Percentiles rank a stretch among this genome's conserved stretches.
These are phyloP conservation scores for Rhamnella rubrinervis DNA, from an alignment of 331 rosid genomes.

Conservation along the genomic window DNA sequence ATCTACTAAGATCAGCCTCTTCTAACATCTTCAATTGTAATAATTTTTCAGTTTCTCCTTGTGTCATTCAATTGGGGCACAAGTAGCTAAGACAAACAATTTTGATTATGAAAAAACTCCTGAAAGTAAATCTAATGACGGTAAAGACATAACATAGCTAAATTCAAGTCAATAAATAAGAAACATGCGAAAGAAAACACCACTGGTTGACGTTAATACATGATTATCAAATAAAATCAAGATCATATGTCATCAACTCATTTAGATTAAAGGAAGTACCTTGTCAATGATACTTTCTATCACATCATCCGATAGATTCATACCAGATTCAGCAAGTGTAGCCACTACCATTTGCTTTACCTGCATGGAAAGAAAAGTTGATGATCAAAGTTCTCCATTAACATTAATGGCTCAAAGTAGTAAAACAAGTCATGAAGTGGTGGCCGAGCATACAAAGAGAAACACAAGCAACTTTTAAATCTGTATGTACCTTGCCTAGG, in stretches of 20 bases:
- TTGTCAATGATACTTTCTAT: conserved; percentile 98
- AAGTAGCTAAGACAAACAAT: background rate
- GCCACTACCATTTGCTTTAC: conserved; percentile 99
- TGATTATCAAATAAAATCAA: background rate
- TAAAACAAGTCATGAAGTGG: background rate
- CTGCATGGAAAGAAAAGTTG: conserved; percentile 28
- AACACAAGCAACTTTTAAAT: background rate
- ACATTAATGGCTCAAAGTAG: background rate
- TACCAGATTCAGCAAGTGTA: conserved; percentile 96
- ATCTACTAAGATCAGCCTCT: background rate
- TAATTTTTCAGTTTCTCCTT: background rate
- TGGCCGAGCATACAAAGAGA: background rate
- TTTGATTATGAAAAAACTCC: no score
- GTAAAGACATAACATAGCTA: no score
- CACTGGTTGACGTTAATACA: background rate
- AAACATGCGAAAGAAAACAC: background rate
- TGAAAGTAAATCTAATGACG: background rate
- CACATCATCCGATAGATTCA: conserved; percentile 95
- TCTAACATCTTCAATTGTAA: no score
- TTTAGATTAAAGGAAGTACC: conserved; percentile 45
- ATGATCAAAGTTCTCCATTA: background rate
- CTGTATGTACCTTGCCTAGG: background rate
- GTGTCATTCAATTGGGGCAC: background rate
- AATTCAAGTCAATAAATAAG: background rate
- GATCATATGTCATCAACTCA: background rate